A percentile compares a stretch with the other conserved stretches of the same genome.
Evolutionary conservation across 148 eudicot species (phyloP).

Genomic region (Amaranthus cruentus): DNA sequence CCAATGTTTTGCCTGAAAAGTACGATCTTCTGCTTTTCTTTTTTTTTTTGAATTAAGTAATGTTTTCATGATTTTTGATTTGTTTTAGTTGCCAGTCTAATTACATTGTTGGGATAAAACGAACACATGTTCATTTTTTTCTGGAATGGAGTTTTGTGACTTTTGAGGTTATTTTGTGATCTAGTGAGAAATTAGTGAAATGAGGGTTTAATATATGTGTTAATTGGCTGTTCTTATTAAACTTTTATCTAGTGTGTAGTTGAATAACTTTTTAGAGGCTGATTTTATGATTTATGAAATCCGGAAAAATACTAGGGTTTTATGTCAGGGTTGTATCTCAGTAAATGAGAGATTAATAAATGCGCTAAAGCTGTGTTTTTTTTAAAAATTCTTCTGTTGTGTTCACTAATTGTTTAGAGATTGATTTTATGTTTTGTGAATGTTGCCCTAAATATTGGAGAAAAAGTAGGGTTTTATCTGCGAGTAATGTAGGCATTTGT

Average conservation of each 20-base stretch:
- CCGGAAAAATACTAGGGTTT: no score
- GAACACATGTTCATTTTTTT: not conserved
- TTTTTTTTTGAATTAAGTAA: not conserved
- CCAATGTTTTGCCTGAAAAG: constrained; percentile 48
- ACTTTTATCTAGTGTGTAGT: no score
- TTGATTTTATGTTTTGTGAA: not conserved
- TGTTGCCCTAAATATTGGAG: not conserved
- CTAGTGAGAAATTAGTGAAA: not conserved
- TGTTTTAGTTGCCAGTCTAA: no score
- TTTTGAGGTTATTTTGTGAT: not conserved
- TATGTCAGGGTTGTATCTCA: no score
- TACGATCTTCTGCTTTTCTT: constrained; percentile 22
- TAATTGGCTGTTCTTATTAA: not conserved
- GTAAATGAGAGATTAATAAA: no score
- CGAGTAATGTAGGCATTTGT: not conserved
- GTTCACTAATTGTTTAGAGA: not conserved
- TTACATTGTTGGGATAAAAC: not conserved
- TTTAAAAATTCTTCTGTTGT: no score
- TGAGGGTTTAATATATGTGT: not conserved
- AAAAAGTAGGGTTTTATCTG: not conserved
- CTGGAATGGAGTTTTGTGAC: not conserved
- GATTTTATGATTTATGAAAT: not conserved
- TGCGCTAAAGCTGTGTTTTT: no score
- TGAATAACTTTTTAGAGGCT: not conserved
- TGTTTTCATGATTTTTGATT: not conserved